phyloP scores from a whole-genome alignment of 106 monocot species.

The Alisma plantagoaquatica region DNA sequence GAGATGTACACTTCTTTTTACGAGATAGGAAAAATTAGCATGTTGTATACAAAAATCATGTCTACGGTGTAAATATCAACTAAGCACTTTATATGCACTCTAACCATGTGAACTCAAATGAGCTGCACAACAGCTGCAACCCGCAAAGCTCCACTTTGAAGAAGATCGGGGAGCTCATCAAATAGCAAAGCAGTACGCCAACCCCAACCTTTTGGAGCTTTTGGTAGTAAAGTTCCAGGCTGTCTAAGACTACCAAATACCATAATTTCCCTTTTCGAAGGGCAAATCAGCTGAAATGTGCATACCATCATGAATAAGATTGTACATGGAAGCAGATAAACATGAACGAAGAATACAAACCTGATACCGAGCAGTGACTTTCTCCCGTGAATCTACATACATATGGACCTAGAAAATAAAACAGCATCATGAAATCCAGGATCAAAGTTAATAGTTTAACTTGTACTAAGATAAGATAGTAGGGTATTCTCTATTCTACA shows the following conservation, averaged over 20 bases:
- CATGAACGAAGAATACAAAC: conserved; percentile 23
- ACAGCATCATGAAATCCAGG: too few species aligned
- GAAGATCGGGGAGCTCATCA: conserved; percentile 89
- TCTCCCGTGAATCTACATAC: conserved; percentile 87
- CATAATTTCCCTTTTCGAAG: conserved; percentile 96
- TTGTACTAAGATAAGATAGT: conserved; percentile 10
- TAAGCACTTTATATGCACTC: background rate
- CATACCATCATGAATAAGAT: background rate
- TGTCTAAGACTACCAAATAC: conserved; percentile 94
- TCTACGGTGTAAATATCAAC: background rate
- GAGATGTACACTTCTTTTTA: background rate
- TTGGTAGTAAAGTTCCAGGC: conserved; percentile 78
- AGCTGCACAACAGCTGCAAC: conserved; percentile 88
- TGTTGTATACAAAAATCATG: too few species aligned
- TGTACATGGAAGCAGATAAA: background rate
- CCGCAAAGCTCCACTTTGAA: conserved; percentile 74
- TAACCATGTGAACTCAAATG: conserved; percentile 30
- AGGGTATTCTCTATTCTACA: too few species aligned
- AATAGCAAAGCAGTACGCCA: conserved; percentile 95
- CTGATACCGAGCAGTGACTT: conserved; percentile 99
- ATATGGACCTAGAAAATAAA: conserved; percentile 70
- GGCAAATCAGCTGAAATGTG: conserved; percentile 72
- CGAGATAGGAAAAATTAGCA: background rate
- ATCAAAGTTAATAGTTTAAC: too few species aligned
- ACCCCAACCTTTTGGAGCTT: conserved; percentile 99